These are phyloP conservation scores for Catenaria anguillulae DNA, from an alignment of 371 early-diverging fungal species.

Conservation along the genomic window DNA sequence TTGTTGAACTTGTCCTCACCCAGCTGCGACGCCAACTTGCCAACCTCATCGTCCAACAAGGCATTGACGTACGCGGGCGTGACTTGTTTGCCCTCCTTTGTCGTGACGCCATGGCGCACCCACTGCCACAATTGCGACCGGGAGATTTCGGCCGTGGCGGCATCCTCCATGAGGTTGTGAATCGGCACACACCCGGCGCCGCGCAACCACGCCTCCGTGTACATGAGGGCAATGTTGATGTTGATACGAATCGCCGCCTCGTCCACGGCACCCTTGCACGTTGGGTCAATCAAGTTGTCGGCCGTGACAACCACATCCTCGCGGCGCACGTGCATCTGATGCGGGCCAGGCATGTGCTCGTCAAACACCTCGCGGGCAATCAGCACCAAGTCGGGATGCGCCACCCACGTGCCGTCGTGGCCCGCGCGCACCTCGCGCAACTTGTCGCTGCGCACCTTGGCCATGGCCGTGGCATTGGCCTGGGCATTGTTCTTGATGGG, in stretches of 20 bases:
- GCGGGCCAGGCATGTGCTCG: slow-evolving; percentile 86
- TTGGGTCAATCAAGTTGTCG: slow-evolving; percentile 66
- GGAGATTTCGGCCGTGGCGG: slow-evolving; percentile 94
- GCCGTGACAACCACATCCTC: slow-evolving; percentile 75
- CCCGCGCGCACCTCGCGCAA: slow-evolving; percentile 84
- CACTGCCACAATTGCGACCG: slow-evolving; percentile 94
- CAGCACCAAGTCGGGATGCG: slow-evolving; percentile 85
- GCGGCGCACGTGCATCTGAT: slow-evolving; percentile 80
- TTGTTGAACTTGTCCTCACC: slow-evolving; percentile 42
- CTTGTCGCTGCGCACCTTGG: slow-evolving; percentile 86
- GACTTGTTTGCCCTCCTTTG: slow-evolving; percentile 59
- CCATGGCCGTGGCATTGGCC: slow-evolving; percentile 79
- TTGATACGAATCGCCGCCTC: slow-evolving; percentile 80
- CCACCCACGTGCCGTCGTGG: slow-evolving; percentile 95
- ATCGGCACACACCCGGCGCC: slow-evolving; percentile 93
- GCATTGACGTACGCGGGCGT: slow-evolving; percentile 55
- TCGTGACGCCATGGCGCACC: slow-evolving; percentile 73
- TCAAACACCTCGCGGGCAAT: slow-evolving; percentile 77
- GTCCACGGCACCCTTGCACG: slow-evolving; percentile 64
- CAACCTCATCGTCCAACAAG: slow-evolving; percentile 73
- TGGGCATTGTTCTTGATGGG: slow-evolving; percentile 79
- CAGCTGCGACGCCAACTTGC: slow-evolving; percentile 43
- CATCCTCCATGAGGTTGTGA: slow-evolving; percentile 92
- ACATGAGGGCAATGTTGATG: slow-evolving; percentile 74
- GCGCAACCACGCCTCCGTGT: slow-evolving; percentile 92